Base-by-base conservation (phyloP, 106 monocot species). In the Acanthochlamys bracteata region DNA sequence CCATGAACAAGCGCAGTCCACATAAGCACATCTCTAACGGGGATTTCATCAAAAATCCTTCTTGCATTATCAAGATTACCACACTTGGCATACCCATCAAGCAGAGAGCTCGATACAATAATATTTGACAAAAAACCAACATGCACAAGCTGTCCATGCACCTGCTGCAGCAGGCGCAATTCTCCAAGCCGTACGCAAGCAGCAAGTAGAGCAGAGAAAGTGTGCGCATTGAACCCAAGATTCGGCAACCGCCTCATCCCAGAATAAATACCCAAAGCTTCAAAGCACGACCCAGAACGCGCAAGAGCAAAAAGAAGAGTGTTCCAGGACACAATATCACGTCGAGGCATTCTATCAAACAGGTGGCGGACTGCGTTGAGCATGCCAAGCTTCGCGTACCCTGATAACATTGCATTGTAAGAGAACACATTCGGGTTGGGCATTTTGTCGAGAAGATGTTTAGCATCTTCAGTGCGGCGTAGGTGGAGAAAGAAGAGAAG, bases 301-400 rank as follows among this genome's bases (percentile, higher is more conserved):
- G 88, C 88, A 21, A 85, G 69, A 11, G 76, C 78, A 33, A 79
- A 46, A 60, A 94, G 79, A 60, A 86, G 71, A 57, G 79, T 82
- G 58, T 94, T 94, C 79, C 84, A 90, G 10, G 90, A 90, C 19
- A 86, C 72, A 24, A 84, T 57, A 41, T 94, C 94, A 10, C 74
- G 66, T 4, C 66, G 24, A 16, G 75, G 69, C 84, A 90, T 94
- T 27, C 25, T 6, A 12, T 79, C 76, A 47, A 94, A 94, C 1
- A 90, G 17, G 27, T 43, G 24, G 40, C 69, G 59, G 7, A 83
- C 86, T 2, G 69, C 63, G 10, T 23, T 23, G 19, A 78, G 42
- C 65, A 75, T 64, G 22, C 79, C 79, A 11, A 80, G 49, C 20
- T 68, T 66, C 14, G 79, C 68, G 55, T 86, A 90, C 0, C 94